Percentiles rank a stretch among this genome's conserved stretches.
These are phyloP conservation scores for Apostasia ramifera DNA, from an alignment of 106 monocot genomes.

Conservation along the genomic window DNA sequence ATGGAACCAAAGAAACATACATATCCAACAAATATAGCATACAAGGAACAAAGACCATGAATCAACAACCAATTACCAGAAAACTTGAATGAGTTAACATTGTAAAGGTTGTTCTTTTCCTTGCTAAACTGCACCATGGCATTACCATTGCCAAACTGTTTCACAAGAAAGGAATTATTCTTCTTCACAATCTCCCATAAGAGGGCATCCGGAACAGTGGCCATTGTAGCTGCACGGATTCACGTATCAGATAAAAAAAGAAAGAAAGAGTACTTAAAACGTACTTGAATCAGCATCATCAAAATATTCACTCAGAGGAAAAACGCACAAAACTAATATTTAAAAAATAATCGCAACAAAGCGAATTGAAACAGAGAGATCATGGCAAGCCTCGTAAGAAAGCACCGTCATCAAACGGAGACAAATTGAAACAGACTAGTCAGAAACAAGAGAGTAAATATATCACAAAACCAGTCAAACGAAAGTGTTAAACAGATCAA, in stretches of 20 bases:
- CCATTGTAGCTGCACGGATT: conserved; percentile 23
- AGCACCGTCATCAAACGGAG: no score
- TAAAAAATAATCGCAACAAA: no score
- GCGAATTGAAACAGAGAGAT: no score
- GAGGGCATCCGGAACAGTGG: conserved; percentile 40
- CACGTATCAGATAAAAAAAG: neutral
- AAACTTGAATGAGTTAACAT: conserved; percentile 63
- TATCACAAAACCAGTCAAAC: no score
- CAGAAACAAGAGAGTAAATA: no score
- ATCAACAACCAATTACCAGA: conserved; percentile 31
- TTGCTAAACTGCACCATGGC: conserved; percentile 73
- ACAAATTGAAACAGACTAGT: no score
- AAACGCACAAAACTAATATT: no score
- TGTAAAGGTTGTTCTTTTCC: conserved; percentile 71
- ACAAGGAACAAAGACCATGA: neutral
- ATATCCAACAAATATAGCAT: neutral
- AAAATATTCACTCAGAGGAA: no score
- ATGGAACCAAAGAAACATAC: neutral
- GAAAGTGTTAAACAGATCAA: no score
- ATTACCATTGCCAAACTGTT: conserved; percentile 64
- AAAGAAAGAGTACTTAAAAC: no score
- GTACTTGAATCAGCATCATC: no score
- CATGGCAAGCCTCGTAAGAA: no score
- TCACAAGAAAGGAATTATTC: conserved; percentile 66
- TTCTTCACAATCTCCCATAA: conserved; percentile 79